A percentile compares a stretch with the other conserved stretches of the same genome.
phyloP scores from a whole-genome alignment of 768 basidiomycete species.

The Hemileccinum rubropunctum region DNA sequence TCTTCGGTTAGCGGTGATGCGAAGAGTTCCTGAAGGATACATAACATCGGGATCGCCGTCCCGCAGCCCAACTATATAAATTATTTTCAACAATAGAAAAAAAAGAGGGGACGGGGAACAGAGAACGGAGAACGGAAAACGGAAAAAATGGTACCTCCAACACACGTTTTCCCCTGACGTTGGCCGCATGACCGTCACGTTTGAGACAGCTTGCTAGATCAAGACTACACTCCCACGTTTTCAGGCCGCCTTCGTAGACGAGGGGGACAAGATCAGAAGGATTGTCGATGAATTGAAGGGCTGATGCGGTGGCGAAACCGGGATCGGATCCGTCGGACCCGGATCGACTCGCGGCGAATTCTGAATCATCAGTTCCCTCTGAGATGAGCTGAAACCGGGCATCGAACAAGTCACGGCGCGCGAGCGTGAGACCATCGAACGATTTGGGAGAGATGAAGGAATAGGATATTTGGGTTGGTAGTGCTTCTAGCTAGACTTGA shows the following conservation, averaged over 20 bases:
- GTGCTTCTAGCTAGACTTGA: constrained; percentile 53
- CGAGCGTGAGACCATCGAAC: constrained; percentile 40
- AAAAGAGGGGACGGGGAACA: too few species aligned
- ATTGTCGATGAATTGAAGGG: constrained; percentile 68
- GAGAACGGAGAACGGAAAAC: too few species aligned
- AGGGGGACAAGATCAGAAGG: constrained; percentile 90
- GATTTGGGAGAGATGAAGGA: constrained; percentile 64
- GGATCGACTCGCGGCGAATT: constrained; percentile 18
- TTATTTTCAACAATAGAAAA: background rate
- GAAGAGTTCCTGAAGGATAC: constrained; percentile 64
- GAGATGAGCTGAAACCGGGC: constrained; percentile 92
- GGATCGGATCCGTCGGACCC: background rate
- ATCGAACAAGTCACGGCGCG: constrained; percentile 89
- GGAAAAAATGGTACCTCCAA: constrained; percentile 57
- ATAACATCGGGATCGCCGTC: constrained; percentile 81
- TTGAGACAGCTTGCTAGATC: constrained; percentile 76
- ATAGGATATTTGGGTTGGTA: constrained; percentile 78
- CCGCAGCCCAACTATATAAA: constrained; percentile 81
- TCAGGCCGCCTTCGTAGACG: constrained; percentile 93
- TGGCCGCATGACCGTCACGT: constrained; percentile 24
- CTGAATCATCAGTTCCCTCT: constrained; percentile 39
- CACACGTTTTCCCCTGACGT: constrained; percentile 49
- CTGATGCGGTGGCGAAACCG: constrained; percentile 26
- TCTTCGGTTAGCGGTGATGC: constrained; percentile 22
- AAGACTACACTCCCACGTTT: constrained; percentile 96